These are phyloP conservation scores for Flueggea neowawraea DNA, from an alignment of 441 rosid genomes.

Conservation along the genomic window DNA sequence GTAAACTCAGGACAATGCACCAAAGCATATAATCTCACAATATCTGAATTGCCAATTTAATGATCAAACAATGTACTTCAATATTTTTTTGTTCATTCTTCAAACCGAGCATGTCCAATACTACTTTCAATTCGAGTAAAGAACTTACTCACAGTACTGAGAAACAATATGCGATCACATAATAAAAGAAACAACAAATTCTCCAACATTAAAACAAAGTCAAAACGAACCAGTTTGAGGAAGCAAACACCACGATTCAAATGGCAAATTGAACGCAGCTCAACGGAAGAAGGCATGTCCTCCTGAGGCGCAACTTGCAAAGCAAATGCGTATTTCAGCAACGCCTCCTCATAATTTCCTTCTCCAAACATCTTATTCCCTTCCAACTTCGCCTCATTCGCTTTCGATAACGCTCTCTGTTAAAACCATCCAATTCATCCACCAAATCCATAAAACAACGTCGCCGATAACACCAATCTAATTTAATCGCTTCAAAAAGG, in stretches of 20 bases:
- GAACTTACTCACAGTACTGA: too few species aligned
- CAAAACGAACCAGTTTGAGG: constrained; percentile 57
- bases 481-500: background rate
- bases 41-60: too few species aligned
- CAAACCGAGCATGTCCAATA: too few species aligned
- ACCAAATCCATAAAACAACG: background rate
- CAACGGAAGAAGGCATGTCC: constrained; percentile 37
- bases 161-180: too few species aligned
- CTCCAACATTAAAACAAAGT: too few species aligned
- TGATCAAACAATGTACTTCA: too few species aligned
- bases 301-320: constrained; percentile 37
- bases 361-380: constrained; percentile 69
- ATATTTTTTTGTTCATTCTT: too few species aligned
- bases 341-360: constrained; percentile 78
- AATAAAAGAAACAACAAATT: too few species aligned
- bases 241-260: constrained; percentile 79
- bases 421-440: constrained; percentile 1
- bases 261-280: constrained; percentile 72
- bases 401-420: constrained; percentile 56
- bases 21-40: too few species aligned
- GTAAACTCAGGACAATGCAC: too few species aligned
- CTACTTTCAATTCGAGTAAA: too few species aligned
- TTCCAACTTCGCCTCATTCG: constrained; percentile 73
- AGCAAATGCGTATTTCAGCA: constrained; percentile 60
- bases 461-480: background rate